Conservation (phyloP, 345 rosid species). For the Reutealis trisperma region DNA sequence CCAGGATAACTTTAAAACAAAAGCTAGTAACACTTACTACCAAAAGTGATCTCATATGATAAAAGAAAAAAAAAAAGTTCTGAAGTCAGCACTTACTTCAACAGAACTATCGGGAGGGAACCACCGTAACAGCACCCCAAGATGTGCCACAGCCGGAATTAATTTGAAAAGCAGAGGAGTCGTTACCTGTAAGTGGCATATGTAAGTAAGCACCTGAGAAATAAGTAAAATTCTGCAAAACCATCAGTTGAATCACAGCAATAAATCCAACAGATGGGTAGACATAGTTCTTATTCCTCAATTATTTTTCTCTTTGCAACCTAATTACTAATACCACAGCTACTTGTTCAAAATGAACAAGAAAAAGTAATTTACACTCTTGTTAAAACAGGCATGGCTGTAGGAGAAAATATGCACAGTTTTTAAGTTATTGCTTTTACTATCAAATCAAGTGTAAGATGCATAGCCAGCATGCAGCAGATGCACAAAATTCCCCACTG, state of each 20-base stretch:
- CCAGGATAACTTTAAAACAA: conserved; percentile 21
- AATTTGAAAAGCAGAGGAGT: conserved; percentile 96
- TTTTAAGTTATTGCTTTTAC: background rate
- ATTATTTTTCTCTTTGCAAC: background rate
- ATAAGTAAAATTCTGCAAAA: background rate
- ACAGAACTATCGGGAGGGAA: conserved; percentile 67
- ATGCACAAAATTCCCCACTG: background rate
- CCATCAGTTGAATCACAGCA: background rate
- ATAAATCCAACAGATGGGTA: background rate
- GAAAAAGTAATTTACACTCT: background rate
- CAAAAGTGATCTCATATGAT: background rate
- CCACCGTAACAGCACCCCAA: conserved; percentile 91
- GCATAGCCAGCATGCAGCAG: background rate
- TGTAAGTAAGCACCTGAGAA: conserved; percentile 2
- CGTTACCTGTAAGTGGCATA: conserved; percentile 59
- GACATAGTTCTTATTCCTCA: no score
- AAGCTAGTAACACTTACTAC: background rate
- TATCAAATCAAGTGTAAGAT: background rate
- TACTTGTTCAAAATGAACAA: background rate
- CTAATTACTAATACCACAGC: background rate
- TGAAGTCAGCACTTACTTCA: conserved; percentile 55
- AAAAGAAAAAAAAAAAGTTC: background rate
- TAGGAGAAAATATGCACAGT: background rate
- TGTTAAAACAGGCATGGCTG: background rate
- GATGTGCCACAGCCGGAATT: conserved; percentile 88